Evolutionary conservation across 306 rosid genomes (phyloP).

Genomic region (Lagenaria siceraria): DNA sequence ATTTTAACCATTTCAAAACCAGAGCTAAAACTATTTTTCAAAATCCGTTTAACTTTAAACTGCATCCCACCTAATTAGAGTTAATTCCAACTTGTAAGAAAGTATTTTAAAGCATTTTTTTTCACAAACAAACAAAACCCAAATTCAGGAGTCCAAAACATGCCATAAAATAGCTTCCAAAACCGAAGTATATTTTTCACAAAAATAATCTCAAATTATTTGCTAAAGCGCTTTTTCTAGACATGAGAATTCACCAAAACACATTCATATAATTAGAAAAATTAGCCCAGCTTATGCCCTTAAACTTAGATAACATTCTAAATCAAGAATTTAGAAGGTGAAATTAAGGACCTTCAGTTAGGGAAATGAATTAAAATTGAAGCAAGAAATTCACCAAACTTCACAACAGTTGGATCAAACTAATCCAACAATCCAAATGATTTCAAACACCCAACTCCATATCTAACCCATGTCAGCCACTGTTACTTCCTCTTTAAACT

Average conservation of each 20-base stretch:
- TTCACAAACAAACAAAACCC: no score
- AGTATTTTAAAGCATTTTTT: no score
- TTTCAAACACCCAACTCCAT: conserved; percentile 7
- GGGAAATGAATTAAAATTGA: not conserved
- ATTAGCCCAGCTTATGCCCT: not conserved
- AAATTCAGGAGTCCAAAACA: not conserved
- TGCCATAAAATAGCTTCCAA: not conserved
- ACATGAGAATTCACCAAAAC: not conserved
- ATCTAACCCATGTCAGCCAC: conserved; percentile 3
- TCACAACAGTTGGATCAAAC: not conserved
- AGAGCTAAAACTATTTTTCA: no score
- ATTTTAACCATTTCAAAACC: no score
- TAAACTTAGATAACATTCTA: not conserved
- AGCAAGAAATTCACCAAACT: conserved; percentile 6
- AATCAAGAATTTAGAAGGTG: not conserved
- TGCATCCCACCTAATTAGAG: no score
- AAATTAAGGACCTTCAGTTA: not conserved
- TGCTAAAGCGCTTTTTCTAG: not conserved
- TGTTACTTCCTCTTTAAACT: not conserved
- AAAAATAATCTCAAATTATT: not conserved
- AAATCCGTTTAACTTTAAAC: no score
- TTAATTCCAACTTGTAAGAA: no score
- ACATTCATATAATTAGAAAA: not conserved
- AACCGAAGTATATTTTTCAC: not conserved
- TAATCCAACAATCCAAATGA: conserved; percentile 2